Evolutionary conservation across 257 asterid genomes (phyloP).

Genomic region (Apocynum venetum): DNA sequence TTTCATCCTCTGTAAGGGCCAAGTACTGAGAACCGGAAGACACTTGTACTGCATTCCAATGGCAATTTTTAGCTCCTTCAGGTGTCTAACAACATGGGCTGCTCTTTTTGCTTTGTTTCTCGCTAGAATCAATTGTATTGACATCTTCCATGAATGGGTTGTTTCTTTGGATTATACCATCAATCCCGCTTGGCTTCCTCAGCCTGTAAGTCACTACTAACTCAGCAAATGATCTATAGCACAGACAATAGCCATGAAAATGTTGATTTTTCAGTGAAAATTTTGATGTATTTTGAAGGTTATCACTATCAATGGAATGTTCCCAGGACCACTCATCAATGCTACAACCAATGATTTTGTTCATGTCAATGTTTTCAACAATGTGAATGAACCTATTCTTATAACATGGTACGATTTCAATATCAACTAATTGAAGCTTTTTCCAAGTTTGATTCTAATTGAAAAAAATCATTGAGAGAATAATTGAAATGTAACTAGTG

Average conservation of each 20-base stretch:
- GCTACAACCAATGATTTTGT: conserved; percentile 57
- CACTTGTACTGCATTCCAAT: background rate
- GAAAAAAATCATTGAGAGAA: too few relatives aligned
- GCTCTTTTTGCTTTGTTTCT: background rate
- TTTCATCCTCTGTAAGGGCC: background rate
- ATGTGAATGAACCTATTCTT: conserved; percentile 60
- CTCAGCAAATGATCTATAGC: background rate
- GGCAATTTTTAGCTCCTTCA: conserved; percentile 12
- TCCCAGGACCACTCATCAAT: conserved; percentile 78
- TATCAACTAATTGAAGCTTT: background rate
- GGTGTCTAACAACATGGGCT: conserved; percentile 15
- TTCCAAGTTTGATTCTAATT: too few relatives aligned
- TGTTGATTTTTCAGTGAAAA: background rate
- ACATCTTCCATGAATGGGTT: conserved; percentile 30
- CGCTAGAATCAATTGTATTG: conserved; percentile 14
- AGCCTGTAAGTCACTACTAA: conserved; percentile 19
- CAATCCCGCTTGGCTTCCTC: conserved; percentile 16
- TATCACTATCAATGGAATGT: conserved; percentile 58
- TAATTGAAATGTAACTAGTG: background rate
- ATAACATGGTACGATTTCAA: conserved; percentile 55
- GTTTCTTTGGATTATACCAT: conserved; percentile 26
- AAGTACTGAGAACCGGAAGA: background rate
- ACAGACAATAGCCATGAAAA: background rate
- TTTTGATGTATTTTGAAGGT: conserved; percentile 31
- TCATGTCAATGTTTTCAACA: conserved; percentile 57